Percentiles rank a stretch among this genome's conserved stretches.
These are phyloP conservation scores for Amesomyces nigricolor DNA, from an alignment of 2,329 filamentous ascomycete species.

Conservation along the genomic window DNA sequence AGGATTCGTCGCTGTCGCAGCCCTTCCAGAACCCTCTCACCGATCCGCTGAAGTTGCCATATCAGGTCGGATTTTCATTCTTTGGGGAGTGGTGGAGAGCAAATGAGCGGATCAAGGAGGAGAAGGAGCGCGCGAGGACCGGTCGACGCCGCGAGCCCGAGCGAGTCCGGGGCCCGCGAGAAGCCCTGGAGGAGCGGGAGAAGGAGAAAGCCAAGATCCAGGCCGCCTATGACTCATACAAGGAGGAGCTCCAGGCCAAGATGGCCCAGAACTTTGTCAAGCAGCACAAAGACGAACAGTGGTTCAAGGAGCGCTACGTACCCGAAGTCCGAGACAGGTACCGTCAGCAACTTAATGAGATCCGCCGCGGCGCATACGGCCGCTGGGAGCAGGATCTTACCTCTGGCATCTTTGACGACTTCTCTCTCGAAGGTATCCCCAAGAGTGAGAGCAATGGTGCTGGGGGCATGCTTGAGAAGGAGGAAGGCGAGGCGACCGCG, in stretches of 20 bases:
- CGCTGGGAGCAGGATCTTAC: constrained; percentile 90
- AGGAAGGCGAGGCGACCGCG: constrained; percentile 89
- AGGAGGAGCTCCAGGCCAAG: constrained; percentile 63
- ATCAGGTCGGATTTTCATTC: constrained; percentile 79
- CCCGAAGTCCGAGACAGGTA: constrained; percentile 73
- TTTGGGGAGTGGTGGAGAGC: constrained; percentile 83
- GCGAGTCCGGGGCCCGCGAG: constrained; percentile 56
- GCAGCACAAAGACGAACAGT: constrained; percentile 91
- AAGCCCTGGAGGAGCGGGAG: constrained; percentile 67
- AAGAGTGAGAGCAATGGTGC: constrained; percentile 87
- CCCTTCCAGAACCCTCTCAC: constrained; percentile 58
- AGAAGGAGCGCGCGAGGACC: constrained; percentile 65
- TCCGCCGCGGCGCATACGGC: constrained; percentile 69
- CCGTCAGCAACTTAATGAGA: constrained; percentile 69
- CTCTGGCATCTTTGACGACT: constrained; percentile 83
- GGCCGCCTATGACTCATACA: constrained; percentile 60
- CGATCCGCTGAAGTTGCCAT: constrained; percentile 67
- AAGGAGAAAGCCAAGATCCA: constrained; percentile 77
- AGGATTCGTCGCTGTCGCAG: constrained; percentile 48
- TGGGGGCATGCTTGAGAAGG: constrained; percentile 82
- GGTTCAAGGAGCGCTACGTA: constrained; percentile 95
- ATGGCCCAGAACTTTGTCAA: constrained; percentile 88
- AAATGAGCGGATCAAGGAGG: constrained; percentile 77
- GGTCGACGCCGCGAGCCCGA: constrained; percentile 64
- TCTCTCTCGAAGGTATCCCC: constrained; percentile 87